phyloP scores from a whole-genome alignment of 495 filamentous ascomycete genomes.

The Xylaria venustula region DNA sequence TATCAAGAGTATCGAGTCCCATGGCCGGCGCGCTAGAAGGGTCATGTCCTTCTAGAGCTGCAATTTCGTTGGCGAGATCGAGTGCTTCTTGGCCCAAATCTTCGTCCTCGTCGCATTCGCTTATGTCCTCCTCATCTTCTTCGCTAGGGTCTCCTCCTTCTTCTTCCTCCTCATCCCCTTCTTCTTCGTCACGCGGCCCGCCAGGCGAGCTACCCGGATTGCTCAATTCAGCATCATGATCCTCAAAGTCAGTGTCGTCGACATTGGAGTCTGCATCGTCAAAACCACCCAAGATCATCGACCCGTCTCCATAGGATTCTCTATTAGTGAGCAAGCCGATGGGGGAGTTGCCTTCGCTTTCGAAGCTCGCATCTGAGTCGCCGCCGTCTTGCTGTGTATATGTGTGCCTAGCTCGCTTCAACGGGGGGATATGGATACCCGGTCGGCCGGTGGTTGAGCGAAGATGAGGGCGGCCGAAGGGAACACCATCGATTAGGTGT shows the following conservation, averaged over 20 bases:
- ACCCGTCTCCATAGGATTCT: slow-evolving; percentile 14
- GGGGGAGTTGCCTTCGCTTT: slow-evolving; percentile 23
- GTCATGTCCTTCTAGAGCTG: slow-evolving; percentile 23
- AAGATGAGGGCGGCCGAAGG: slow-evolving; percentile 77
- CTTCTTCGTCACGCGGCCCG: background rate
- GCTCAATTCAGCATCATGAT: background rate
- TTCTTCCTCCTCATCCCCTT: slow-evolving; percentile 13
- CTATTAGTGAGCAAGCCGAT: slow-evolving; percentile 39
- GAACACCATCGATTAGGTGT: slow-evolving; percentile 84
- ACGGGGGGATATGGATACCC: slow-evolving; percentile 67
- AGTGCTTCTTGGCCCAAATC: slow-evolving; percentile 24
- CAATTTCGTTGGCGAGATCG: slow-evolving; percentile 17
- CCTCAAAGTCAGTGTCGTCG: slow-evolving; percentile 27
- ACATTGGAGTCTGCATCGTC: slow-evolving; percentile 25
- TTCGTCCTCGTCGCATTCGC: slow-evolving; percentile 22
- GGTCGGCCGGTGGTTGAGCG: slow-evolving; percentile 62
- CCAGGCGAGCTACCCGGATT: background rate
- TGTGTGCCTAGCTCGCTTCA: slow-evolving; percentile 64
- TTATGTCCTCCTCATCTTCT: background rate
- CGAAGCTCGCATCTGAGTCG: slow-evolving; percentile 26
- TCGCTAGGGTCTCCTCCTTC: background rate
- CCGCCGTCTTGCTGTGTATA: slow-evolving; percentile 37
- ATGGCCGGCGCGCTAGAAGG: background rate
- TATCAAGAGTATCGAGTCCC: slow-evolving; percentile 24
- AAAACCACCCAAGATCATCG: background rate